Percentiles rank a stretch among this genome's conserved stretches.
Conservation (phyloP, 1,284 basidiomycete species). For the Coriolopsis trogii region DNA sequence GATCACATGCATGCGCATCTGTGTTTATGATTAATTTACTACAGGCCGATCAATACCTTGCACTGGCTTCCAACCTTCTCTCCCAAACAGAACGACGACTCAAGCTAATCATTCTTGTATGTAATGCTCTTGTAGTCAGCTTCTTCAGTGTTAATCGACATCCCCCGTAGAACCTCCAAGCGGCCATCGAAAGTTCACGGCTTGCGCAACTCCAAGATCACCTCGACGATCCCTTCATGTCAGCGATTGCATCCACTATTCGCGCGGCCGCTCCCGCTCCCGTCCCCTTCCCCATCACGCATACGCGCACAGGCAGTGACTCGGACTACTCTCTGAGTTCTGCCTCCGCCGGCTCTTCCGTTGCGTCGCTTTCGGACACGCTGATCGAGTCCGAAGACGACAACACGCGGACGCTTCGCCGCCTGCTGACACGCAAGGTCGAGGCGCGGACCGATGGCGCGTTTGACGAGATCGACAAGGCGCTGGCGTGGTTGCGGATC, state of each 20-base stretch:
- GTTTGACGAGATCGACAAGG: slow-evolving; percentile 65
- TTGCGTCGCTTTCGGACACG: slow-evolving; percentile 39
- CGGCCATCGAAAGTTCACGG: slow-evolving; percentile 25
- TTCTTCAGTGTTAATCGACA: too few relatives aligned
- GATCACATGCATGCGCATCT: neutral
- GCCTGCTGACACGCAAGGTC: slow-evolving; percentile 64
- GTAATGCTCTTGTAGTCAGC: too few relatives aligned
- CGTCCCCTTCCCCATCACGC: slow-evolving; percentile 18
- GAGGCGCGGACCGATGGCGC: slow-evolving; percentile 57
- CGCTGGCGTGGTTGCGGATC: slow-evolving; percentile 58
- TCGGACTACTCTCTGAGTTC: slow-evolving; percentile 25
- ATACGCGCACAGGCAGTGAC: slow-evolving; percentile 13
- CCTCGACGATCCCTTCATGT: slow-evolving; percentile 22
- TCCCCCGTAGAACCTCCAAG: slow-evolving; percentile 23
- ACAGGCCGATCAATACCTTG: slow-evolving; percentile 57
- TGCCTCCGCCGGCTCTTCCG: slow-evolving; percentile 33
- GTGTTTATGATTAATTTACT: neutral
- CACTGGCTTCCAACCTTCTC: slow-evolving; percentile 52
- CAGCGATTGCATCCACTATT: slow-evolving; percentile 18
- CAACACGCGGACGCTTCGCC: slow-evolving; percentile 58
- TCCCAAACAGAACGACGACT: slow-evolving; percentile 46
- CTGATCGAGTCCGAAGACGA: slow-evolving; percentile 53
- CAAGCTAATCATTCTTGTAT: slow-evolving; percentile 48
- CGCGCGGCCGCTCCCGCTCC: slow-evolving; percentile 10
- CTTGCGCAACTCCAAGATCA: slow-evolving; percentile 19